Evolutionary conservation across 2,329 filamentous ascomycete species (phyloP).

Genomic region (Aureobasidium mangrovei): DNA sequence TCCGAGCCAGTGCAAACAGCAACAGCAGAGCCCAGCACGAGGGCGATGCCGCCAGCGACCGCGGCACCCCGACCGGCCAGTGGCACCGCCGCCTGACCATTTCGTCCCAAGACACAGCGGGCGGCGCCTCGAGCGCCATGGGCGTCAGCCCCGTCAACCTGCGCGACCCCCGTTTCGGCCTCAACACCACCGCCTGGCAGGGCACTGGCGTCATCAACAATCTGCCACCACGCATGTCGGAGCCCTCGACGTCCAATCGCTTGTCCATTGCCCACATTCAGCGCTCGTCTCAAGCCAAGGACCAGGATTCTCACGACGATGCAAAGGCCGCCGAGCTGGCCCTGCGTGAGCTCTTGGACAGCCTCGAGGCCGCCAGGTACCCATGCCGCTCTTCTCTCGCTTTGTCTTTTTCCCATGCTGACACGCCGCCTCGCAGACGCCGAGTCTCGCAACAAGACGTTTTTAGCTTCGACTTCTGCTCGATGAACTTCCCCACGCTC

Average conservation of each 20-base stretch:
- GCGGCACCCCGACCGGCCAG: constrained; percentile 12
- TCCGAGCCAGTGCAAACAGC: constrained; percentile 17
- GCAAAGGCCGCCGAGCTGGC: constrained; percentile 71
- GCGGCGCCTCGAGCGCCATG: constrained; percentile 10
- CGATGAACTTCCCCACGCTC: constrained; percentile 77
- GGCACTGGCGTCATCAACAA: constrained; percentile 69
- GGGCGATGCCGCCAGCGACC: constrained; percentile 10
- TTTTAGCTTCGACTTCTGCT: constrained; percentile 75
- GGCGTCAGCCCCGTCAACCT: constrained; percentile 12
- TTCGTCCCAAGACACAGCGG: constrained; percentile 10
- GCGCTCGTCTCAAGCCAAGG: constrained; percentile 6
- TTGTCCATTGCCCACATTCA: not conserved
- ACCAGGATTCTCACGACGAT: constrained; percentile 7
- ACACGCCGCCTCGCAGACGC: constrained; percentile 6
- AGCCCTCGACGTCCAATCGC: constrained; percentile 1
- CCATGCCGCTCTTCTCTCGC: not conserved
- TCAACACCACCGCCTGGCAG: constrained; percentile 12
- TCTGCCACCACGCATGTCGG: constrained; percentile 37
- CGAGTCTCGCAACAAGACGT: constrained; percentile 36
- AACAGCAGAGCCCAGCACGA: constrained; percentile 9
- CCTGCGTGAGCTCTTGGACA: constrained; percentile 70
- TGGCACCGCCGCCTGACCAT: constrained; percentile 6
- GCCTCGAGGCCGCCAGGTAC: constrained; percentile 74
- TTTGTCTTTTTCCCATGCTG: constrained; percentile 1
- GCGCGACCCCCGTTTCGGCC: constrained; percentile 7